Percentiles rank a stretch among this genome's conserved stretches.
phyloP scores from a whole-genome alignment of 1,139 yeast species.

The Arxiozyma slooffiae region DNA sequence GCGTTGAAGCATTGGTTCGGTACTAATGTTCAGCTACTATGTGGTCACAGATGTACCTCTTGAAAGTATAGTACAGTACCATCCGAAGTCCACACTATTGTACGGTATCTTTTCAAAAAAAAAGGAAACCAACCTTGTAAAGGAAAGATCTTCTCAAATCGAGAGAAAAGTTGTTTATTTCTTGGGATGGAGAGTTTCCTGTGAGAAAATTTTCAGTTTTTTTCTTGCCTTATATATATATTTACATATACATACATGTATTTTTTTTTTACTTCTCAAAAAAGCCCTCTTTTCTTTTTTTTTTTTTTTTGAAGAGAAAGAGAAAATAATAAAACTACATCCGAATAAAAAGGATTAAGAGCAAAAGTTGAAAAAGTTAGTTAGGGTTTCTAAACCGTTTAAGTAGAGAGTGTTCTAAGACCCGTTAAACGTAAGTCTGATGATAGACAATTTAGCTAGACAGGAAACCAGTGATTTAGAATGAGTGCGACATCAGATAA shows the following conservation, averaged over 20 bases:
- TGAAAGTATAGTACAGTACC: too few relatives aligned
- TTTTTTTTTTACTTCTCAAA: neutral
- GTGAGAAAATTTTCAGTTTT: too few relatives aligned
- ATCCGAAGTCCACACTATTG: neutral
- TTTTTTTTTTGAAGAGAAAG: neutral
- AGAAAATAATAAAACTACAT: neutral
- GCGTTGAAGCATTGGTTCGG: neutral
- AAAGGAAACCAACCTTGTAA: neutral
- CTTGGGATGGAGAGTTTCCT: too few relatives aligned
- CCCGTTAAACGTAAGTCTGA: neutral
- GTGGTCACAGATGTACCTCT: neutral
- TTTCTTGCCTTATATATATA: neutral
- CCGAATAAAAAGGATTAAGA: neutral
- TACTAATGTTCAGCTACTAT: neutral
- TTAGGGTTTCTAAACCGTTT: neutral
- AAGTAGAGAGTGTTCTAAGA: neutral
- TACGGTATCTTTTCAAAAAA: too few relatives aligned
- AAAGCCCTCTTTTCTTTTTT: too few relatives aligned
- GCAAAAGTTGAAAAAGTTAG: neutral
- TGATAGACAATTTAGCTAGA: neutral
- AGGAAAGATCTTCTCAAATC: too few relatives aligned
- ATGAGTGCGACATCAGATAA: slow-evolving; percentile 30
- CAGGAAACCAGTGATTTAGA: slow-evolving; percentile 11
- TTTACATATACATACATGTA: neutral
- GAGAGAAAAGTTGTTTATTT: too few relatives aligned